These are phyloP conservation scores for Cytospora piceicola DNA, from an alignment of 2,329 filamentous ascomycete genomes.

Conservation along the genomic window DNA sequence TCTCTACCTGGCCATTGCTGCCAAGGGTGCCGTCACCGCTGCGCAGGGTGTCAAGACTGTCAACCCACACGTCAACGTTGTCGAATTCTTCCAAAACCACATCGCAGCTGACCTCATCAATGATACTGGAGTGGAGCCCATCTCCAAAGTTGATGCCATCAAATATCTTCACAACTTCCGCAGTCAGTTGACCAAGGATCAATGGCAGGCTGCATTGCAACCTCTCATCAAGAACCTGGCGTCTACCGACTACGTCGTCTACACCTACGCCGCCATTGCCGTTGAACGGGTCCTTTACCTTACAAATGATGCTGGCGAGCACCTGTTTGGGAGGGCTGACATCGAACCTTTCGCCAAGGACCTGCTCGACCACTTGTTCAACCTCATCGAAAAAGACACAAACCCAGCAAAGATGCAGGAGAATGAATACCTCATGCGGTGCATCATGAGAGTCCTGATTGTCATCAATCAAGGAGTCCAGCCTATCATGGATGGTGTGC, in stretches of 20 bases:
- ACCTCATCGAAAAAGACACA: slow-evolving; percentile 81
- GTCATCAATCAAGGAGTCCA: slow-evolving; percentile 84
- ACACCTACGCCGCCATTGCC: slow-evolving; percentile 95
- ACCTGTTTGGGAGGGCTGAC: slow-evolving; percentile 78
- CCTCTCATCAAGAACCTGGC: slow-evolving; percentile 89
- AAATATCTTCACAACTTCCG: slow-evolving; percentile 98
- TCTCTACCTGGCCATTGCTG: slow-evolving; percentile 90
- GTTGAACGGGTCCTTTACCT: slow-evolving; percentile 92
- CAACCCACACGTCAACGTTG: slow-evolving; percentile 84
- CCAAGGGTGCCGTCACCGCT: slow-evolving; percentile 85
- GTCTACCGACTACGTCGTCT: slow-evolving; percentile 92
- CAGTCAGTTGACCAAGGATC: slow-evolving; percentile 86
- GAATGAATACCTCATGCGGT: slow-evolving; percentile 98
- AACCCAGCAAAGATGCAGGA: slow-evolving; percentile 94
- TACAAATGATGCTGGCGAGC: slow-evolving; percentile 72
- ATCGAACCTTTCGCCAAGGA: slow-evolving; percentile 84
- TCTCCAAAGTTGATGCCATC: slow-evolving; percentile 96
- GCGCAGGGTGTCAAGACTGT: slow-evolving; percentile 89
- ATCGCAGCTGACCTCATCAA: slow-evolving; percentile 85
- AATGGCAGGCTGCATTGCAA: slow-evolving; percentile 89
- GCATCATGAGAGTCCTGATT: slow-evolving; percentile 95
- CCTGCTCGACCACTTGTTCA: slow-evolving; percentile 86
- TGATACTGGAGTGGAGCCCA: slow-evolving; percentile 71
- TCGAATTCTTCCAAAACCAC: slow-evolving; percentile 93
- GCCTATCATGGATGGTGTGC: slow-evolving; percentile 74